phyloP scores from a whole-genome alignment of 129 eudicot genomes.

The Artemisia tridentata region DNA sequence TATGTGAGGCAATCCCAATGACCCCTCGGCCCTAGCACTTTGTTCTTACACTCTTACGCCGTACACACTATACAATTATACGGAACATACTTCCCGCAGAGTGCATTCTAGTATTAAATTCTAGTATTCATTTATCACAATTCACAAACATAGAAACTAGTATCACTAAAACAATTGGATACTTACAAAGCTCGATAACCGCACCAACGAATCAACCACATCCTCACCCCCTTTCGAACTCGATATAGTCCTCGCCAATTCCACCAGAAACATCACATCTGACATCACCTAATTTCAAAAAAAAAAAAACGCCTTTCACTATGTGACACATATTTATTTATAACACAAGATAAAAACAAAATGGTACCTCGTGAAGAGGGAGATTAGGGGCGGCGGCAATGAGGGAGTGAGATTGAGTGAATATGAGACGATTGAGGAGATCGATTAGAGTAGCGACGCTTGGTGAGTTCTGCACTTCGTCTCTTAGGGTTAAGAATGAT shows the following conservation, averaged over 20 bases:
- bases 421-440: conserved; percentile 50
- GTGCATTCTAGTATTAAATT: too few species aligned
- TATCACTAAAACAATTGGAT: too few species aligned
- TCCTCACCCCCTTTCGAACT: conserved; percentile 31
- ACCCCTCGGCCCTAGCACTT: too few species aligned
- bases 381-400: conserved; percentile 52
- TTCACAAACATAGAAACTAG: too few species aligned
- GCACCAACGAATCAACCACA: conserved; percentile 35
- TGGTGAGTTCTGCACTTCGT: conserved; percentile 57
- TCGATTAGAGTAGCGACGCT: conserved; percentile 27
- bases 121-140: too few species aligned
- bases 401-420: conserved; percentile 55
- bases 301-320: background rate
- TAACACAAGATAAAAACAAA: background rate
- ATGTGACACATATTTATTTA: background rate
- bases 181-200: conserved; percentile 53
- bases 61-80: too few species aligned
- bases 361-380: conserved; percentile 61
- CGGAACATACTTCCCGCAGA: too few species aligned
- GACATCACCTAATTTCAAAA: conserved; percentile 58
- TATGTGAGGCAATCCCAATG: too few species aligned
- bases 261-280: conserved; percentile 58
- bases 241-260: conserved; percentile 46
- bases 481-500: conserved; percentile 68
- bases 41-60: too few species aligned